These are phyloP conservation scores for Didymella lethalis DNA, from an alignment of 2,329 filamentous ascomycete genomes.

Conservation along the genomic window DNA sequence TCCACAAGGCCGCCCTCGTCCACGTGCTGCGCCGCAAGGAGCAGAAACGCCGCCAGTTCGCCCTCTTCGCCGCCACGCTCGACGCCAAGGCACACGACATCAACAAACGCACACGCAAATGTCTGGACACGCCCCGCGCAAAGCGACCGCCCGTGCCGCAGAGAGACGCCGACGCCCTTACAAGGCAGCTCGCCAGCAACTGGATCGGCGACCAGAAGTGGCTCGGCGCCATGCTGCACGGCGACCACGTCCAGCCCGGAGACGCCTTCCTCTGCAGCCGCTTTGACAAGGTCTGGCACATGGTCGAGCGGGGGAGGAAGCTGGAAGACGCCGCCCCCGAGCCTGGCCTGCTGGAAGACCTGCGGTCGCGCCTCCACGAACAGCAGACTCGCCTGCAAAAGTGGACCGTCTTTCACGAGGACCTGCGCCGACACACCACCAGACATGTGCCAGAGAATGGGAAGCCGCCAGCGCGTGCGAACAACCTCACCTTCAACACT, in stretches of 20 bases:
- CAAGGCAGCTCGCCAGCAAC: conserved; percentile 70
- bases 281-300: conserved; percentile 76
- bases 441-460: conserved; percentile 1
- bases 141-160: conserved; percentile 42
- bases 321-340: conserved; percentile 63
- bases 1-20: conserved; percentile 73
- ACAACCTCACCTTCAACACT: conserved; percentile 42
- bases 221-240: conserved; percentile 74
- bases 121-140: conserved; percentile 36
- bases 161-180: conserved; percentile 53
- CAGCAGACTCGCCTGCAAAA: conserved; percentile 74
- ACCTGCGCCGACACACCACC: conserved; percentile 28
- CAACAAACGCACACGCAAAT: conserved; percentile 59
- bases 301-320: conserved; percentile 67
- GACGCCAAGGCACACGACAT: conserved; percentile 68
- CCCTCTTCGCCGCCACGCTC: conserved; percentile 71
- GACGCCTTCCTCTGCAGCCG: conserved; percentile 71
- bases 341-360: conserved; percentile 69
- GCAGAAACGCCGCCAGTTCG: conserved; percentile 65
- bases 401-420: conserved; percentile 75
- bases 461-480: conserved; percentile 16
- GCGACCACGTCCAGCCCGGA: conserved; percentile 64
- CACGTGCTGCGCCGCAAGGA: conserved; percentile 67
- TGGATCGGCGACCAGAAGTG: conserved; percentile 82
- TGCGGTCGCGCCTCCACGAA: conserved; percentile 71